Base-by-base conservation (phyloP, 2,329 filamentous ascomycete genomes). In the Phyllosticta capitalensis region DNA sequence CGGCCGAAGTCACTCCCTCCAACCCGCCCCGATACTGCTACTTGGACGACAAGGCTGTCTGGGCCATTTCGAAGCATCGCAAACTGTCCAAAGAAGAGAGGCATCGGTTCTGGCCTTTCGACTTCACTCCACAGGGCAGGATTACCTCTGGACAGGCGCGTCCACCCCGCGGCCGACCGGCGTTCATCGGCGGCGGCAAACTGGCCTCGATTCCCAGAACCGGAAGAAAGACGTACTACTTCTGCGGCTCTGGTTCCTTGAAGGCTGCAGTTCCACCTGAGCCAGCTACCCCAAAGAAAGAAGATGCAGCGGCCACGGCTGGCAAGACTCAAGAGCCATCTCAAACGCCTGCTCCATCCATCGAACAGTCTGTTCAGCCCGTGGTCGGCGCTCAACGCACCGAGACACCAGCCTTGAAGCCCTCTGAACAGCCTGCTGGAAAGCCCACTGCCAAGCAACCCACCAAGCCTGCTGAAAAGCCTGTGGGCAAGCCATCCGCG, bases 11-110 rank as follows among this genome's bases (percentile, higher is more conserved):
- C 7, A 65, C 66, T 14, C 65, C 70, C 58, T 72, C 72, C 7
- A 51, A 59, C 9, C 17, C n/a, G 5, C 75, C 74, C 1, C 67
- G 65, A 19, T 71, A 71, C 52, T 69, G 74, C n/a, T 69, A 72
- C 45, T 69, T 77, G 1, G 74, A 77, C 60, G 75, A 77, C 54
- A 62, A 63, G 17, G 70, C 73, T 2, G 71, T 67, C 21, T 69
- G 69, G 56, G 67, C 69, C 2, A 67, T 76, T 7, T 64, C 66
- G 19, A 52, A 56, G 5, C 72, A 71, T 22, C 65, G 70, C 22
- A 65, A 66, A 10, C 70, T 72, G 56, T 66, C 58, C 1, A 55
- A 63, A 17, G 54, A 63, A 5, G 66, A 71, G 24, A 58, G 65
- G 21, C 58, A 57, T 9, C 53, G 59, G 4, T 71, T 64, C 59